Evolutionary conservation across 306 rosid genomes (phyloP).

Genomic region (Spatholobus suberectus): DNA sequence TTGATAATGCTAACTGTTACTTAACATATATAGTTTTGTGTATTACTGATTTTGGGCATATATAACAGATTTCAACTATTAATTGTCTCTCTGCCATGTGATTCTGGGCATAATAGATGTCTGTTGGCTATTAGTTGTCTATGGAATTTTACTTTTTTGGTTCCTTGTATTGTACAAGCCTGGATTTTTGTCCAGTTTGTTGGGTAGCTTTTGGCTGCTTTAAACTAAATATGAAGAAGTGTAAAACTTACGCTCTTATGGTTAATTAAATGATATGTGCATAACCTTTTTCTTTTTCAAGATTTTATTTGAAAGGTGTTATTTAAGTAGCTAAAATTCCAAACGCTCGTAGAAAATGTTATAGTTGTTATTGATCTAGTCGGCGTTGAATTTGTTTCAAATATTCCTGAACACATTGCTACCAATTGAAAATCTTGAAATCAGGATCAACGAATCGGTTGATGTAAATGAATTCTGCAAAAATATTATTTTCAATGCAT

Average conservation of each 20-base stretch:
- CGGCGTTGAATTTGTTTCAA: not conserved
- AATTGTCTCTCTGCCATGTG: not conserved
- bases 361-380: not conserved
- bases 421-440: not conserved
- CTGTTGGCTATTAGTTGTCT: not conserved
- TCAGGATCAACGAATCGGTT: not conserved
- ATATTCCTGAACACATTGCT: not conserved
- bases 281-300: not conserved
- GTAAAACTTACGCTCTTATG: not conserved
- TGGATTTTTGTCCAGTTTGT: not conserved
- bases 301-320: not conserved
- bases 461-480: too few species aligned
- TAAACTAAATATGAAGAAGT: not conserved
- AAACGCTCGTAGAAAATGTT: not conserved
- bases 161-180: not conserved
- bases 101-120: not conserved
- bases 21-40: not conserved
- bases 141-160: constrained; percentile 12
- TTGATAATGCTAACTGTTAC: constrained; percentile 23
- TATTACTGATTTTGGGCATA: not conserved
- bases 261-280: not conserved
- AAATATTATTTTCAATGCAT: too few species aligned
- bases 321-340: not conserved
- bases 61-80: not conserved
- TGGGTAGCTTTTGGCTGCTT: constrained; percentile 21